Evolutionary conservation across 1,284 basidiomycete genomes (phyloP), one percentile per base, ranked within the genome.

Genomic region (Austroboletus olivaceoglutinosus): DNA sequence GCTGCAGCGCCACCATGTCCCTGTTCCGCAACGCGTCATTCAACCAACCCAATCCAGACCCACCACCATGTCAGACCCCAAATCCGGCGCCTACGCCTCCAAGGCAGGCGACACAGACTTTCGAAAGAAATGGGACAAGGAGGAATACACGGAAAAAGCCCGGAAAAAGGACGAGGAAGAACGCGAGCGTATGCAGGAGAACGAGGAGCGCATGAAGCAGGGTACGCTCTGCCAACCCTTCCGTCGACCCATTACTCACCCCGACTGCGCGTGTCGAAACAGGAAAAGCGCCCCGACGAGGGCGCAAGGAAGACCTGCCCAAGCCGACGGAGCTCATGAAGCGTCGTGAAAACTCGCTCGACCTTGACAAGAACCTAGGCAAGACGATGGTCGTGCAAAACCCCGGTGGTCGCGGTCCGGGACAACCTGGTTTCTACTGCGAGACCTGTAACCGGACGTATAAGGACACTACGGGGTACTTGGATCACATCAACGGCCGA

Each of bases 401-500:
- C 63, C 81, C 83, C 4, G 85, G 87, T 9, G 86, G 85, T 23
- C 77, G 80, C 54, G 93, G 93, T 0, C 82, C 92, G 29, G 89
- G 91, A 15, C 89, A 93, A 55, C 91, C 92, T 16, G 94, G 94
- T 0, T 98, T 96, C 73, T 89, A 83, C 68, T 98, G 94, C 63
- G 93, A 95, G 63, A 74, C 88, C 10, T 98, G 94, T 68, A 88
- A 84, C 59, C 77, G 92, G 58, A 97, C 91, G 19, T 91, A 93
- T 71, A 98, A 97, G 70, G 96, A 99, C 66, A 95, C 86, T 53
- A 80, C 88, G 23, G 90, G 85, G 2, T 99, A 98, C 68, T 76
- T 99, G 45, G 96, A 99, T 69, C 97, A 99, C 68, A 84, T 99
- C 51, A 99, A 99, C 70, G 87, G 91, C 43, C 81, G 94, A 73